phyloP scores from a whole-genome alignment of 1,284 basidiomycete species.

The Rhodotorula sp. region DNA sequence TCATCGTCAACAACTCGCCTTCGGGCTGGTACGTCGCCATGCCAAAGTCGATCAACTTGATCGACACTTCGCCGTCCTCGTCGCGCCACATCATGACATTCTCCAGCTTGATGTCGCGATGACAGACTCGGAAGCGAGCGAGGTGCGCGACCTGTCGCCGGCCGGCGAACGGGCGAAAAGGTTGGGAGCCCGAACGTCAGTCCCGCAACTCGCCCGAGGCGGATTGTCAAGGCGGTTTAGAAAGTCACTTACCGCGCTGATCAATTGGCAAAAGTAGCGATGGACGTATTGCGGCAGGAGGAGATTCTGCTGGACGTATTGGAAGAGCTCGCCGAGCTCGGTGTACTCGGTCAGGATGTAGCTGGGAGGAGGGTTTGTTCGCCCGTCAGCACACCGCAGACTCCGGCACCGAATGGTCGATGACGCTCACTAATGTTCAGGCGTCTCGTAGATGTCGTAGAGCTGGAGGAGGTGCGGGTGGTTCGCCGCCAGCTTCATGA shows the following conservation, averaged over 20 bases:
- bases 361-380: conserved; percentile 11
- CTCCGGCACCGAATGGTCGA: neutral
- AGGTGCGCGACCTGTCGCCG: conserved; percentile 15
- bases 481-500: conserved; percentile 49
- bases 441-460: conserved; percentile 50
- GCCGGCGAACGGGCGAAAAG: neutral
- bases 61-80: conserved; percentile 25
- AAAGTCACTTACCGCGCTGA: conserved; percentile 48
- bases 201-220: neutral
- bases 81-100: conserved; percentile 48
- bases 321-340: conserved; percentile 49
- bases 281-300: conserved; percentile 42
- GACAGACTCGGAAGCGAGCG: conserved; percentile 41
- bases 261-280: conserved; percentile 49
- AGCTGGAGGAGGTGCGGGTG: conserved; percentile 49
- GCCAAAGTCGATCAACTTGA: conserved; percentile 51
- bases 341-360: conserved; percentile 50
- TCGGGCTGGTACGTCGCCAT: conserved; percentile 49
- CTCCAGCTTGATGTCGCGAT: conserved; percentile 50
- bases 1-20: conserved; percentile 47
- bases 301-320: conserved; percentile 46
- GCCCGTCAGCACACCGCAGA: neutral
- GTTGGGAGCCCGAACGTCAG: too few relatives aligned
- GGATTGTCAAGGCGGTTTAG: conserved; percentile 30
- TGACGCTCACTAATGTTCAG: conserved; percentile 42